These are phyloP conservation scores for Canavalia gladiata DNA, from an alignment of 306 rosid species.

Conservation along the genomic window DNA sequence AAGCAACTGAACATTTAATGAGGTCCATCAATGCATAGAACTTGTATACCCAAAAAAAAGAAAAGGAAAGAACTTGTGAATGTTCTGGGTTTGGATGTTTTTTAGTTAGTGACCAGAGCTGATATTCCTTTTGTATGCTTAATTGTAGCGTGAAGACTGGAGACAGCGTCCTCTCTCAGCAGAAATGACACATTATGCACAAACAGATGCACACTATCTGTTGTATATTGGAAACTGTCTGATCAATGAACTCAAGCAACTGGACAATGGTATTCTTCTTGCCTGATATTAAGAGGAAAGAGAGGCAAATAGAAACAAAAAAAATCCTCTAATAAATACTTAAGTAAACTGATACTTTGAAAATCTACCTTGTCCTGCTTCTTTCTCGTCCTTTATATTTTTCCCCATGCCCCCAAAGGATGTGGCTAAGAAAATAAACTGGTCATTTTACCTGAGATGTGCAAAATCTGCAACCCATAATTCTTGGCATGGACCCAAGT, in stretches of 20 bases:
- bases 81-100: conserved; percentile 34
- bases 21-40: conserved; percentile 2
- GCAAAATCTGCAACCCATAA: conserved; percentile 23
- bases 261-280: conserved; percentile 67
- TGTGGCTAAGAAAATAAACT: background rate
- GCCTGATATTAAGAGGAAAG: conserved; percentile 47
- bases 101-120: conserved; percentile 14
- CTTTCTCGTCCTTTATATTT: conserved; percentile 27
- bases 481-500: conserved; percentile 30
- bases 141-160: conserved; percentile 96
- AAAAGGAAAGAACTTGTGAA: too few relatives aligned
- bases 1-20: background rate
- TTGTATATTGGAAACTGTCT: conserved; percentile 81
- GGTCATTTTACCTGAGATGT: conserved; percentile 12
- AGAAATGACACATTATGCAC: conserved; percentile 92
- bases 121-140: conserved; percentile 31
- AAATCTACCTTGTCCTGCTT: background rate
- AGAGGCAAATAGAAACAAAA: background rate
- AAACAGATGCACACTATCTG: conserved; percentile 92
- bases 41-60: background rate
- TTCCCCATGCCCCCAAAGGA: background rate
- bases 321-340: conserved; percentile 7
- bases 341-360: conserved; percentile 26
- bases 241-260: conserved; percentile 72
- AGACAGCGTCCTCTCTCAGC: conserved; percentile 88